Base-by-base conservation (phyloP, 768 basidiomycete genomes). In the Nidularia sp. region DNA sequence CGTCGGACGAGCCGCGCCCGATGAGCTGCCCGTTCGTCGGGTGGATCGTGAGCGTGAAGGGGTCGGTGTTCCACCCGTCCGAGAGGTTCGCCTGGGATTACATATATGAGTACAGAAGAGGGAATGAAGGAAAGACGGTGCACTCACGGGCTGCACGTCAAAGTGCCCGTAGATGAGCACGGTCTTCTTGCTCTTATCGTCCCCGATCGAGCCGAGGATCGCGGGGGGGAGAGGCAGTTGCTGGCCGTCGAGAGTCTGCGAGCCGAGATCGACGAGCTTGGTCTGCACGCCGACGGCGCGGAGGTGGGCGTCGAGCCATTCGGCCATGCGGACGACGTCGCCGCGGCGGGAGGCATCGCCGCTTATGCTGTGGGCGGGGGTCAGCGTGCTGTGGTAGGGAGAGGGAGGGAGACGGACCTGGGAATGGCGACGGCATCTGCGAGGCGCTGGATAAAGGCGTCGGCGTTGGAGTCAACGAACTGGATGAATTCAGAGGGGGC, bases 121-220 rank as follows among this genome's bases (percentile, higher is more conserved):
- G 6, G 32, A 5, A 47, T 45, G 39, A 47, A 8, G 32, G 15
- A 45, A 25, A 15, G 6, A 52, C 51, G 33, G 42, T 34, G 22
- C 6, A 69, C 83, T 48, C 54, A 90, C 90, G 6, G 95, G 94
- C 61, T 97, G 95, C 5, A 97, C 95, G 63, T 97, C 94, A 62
- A 92, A 96, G 67, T 98, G 95, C 1, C 93, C 95, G 64, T 98
- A 98, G 33, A 98, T 71, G 31, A 96, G 78, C 34, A 98, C 84
- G 0, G 94, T 98, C 80, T 90, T 95, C 84, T 98, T 98, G 62
- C 73, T 81, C 10, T 83, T 84, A 68, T 97, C 92, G 35, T 84
- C 75, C 2, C 96, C 96, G 56, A 93, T 75, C 57, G 75, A 75
- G 0, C 89, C 95, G 36, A 98, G 77, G 64, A 97, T 82, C 4